phyloP scores from a whole-genome alignment of 768 basidiomycete species.

The Pleurotus citrinopileatus region DNA sequence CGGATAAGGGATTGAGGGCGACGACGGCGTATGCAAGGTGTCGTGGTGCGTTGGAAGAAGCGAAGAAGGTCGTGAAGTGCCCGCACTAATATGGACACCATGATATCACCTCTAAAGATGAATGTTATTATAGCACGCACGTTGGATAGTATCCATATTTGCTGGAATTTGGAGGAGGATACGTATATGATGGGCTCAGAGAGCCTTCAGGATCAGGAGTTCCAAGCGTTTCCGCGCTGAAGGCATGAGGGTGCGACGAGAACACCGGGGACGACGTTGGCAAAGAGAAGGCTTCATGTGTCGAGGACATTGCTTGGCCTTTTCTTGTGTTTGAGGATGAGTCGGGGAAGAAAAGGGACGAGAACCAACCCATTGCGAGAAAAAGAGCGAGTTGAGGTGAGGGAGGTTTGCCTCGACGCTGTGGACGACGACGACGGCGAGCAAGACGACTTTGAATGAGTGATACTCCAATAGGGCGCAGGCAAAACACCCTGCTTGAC shows the following conservation, averaged over 20 bases:
- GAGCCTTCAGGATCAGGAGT: conserved; percentile 48
- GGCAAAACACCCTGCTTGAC: conserved; percentile 1
- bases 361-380: conserved; percentile 67
- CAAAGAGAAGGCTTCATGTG: conserved; percentile 87
- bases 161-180: conserved; percentile 64
- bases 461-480: neutral
- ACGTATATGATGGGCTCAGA: conserved; percentile 60
- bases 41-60: conserved; percentile 70
- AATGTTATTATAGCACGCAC: conserved; percentile 32
- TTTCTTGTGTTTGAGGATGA: conserved; percentile 45
- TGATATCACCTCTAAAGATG: conserved; percentile 9
- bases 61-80: conserved; percentile 43
- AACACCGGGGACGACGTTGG: conserved; percentile 68
- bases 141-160: conserved; percentile 62
- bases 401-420: conserved; percentile 7
- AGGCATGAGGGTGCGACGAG: conserved; percentile 53
- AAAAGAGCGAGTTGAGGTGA: conserved; percentile 7
- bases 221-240: conserved; percentile 50
- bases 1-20: conserved; percentile 57
- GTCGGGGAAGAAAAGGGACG: conserved; percentile 59
- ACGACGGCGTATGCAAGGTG: conserved; percentile 40
- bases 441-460: neutral
- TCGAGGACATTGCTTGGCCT: conserved; percentile 70
- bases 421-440: neutral
- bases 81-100: conserved; percentile 25